These are phyloP conservation scores for Pyrenochaeta sp. DNA, from an alignment of 2,329 filamentous ascomycete genomes.

Conservation along the genomic window DNA sequence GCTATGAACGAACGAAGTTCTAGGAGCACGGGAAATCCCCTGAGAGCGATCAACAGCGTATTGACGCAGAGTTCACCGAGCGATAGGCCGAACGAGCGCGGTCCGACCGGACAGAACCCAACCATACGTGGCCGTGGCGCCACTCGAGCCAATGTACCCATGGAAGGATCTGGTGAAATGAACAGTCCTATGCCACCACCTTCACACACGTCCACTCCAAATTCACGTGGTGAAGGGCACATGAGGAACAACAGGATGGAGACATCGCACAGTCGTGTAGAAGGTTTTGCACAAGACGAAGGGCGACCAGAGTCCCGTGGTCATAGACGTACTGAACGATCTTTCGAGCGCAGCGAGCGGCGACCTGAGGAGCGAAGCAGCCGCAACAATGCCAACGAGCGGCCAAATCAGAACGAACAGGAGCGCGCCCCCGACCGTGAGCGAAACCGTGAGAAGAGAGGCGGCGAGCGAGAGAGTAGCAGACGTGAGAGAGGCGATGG, in stretches of 20 bases:
- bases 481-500: slow-evolving; percentile 30
- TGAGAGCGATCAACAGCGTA: slow-evolving; percentile 41
- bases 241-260: slow-evolving; percentile 29
- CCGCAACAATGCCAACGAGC: slow-evolving; percentile 26
- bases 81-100: slow-evolving; percentile 27
- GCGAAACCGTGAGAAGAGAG: slow-evolving; percentile 36
- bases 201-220: slow-evolving; percentile 33
- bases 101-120: slow-evolving; percentile 19
- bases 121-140: slow-evolving; percentile 44
- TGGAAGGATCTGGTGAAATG: slow-evolving; percentile 22
- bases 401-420: slow-evolving; percentile 25
- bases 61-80: slow-evolving; percentile 34
- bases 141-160: slow-evolving; percentile 31
- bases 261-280: slow-evolving; percentile 19
- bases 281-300: slow-evolving; percentile 31
- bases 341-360: slow-evolving; percentile 32
- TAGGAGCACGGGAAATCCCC: slow-evolving; percentile 30
- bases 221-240: slow-evolving; percentile 29
- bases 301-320: slow-evolving; percentile 36
- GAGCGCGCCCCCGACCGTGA: slow-evolving; percentile 36
- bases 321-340: slow-evolving; percentile 37
- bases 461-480: slow-evolving; percentile 29
- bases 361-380: slow-evolving; percentile 35
- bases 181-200: slow-evolving; percentile 30
- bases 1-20: slow-evolving; percentile 35